Conservation (phyloP, 306 rosid genomes). For the Cucurbita argyrosperma region DNA sequence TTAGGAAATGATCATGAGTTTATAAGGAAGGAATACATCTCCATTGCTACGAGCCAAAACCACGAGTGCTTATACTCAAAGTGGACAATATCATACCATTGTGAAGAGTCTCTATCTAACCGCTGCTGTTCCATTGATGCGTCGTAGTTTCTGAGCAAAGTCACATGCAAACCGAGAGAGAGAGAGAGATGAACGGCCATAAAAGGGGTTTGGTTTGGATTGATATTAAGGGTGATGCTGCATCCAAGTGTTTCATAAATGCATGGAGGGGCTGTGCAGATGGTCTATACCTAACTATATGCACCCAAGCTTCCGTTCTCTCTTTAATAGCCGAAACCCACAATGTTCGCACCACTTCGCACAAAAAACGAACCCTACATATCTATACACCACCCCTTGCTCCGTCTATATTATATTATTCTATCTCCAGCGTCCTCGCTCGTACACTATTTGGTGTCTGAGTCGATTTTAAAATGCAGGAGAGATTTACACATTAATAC, state of each 20-base stretch:
- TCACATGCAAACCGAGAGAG: constrained; percentile 1
- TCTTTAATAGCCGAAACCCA: not conserved
- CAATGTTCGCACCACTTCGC: not conserved
- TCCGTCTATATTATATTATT: not conserved
- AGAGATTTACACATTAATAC: too few species aligned
- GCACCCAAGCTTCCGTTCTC: not conserved
- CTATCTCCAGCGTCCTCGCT: too few species aligned
- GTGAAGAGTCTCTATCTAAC: too few species aligned
- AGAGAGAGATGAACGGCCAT: not conserved
- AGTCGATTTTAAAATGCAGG: too few species aligned
- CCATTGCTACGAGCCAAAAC: too few species aligned
- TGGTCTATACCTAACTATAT: not conserved
- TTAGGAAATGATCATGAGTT: too few species aligned
- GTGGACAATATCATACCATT: too few species aligned
- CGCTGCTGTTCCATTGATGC: too few species aligned
- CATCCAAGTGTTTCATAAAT: not conserved
- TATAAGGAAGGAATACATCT: too few species aligned
- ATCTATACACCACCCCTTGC: not conserved
- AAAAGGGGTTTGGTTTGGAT: not conserved
- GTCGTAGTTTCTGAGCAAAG: not conserved
- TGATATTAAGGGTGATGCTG: not conserved
- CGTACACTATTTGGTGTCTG: accelerated
- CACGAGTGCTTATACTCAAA: too few species aligned
- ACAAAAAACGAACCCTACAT: too few species aligned
- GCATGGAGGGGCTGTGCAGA: not conserved